Evolutionary conservation across 495 filamentous ascomycete genomes (phyloP).

Genomic region (Xylaria palmicola): DNA sequence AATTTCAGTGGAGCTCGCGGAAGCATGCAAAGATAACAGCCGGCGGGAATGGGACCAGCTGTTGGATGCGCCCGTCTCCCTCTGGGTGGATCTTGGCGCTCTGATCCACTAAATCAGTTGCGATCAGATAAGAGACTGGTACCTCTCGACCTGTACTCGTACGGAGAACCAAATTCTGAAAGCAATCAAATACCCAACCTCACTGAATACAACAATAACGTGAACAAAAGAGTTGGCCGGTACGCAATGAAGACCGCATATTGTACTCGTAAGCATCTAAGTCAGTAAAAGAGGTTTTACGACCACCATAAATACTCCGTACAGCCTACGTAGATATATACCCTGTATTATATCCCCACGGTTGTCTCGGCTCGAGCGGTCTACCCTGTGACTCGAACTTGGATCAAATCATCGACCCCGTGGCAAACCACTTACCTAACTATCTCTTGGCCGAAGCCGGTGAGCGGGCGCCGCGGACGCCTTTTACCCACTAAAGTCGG

Average conservation of each 20-base stretch:
- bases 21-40: background rate
- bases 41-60: background rate
- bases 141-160: too few relatives aligned
- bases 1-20: conserved; percentile 13
- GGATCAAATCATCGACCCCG: too few relatives aligned
- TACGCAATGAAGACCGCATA: too few relatives aligned
- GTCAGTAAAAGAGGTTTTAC: background rate
- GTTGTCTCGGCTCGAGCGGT: background rate
- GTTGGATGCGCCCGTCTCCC: background rate
- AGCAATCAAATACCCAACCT: too few relatives aligned
- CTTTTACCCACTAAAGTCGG: conserved; percentile 2
- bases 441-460: background rate
- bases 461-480: background rate
- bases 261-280: too few relatives aligned
- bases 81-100: too few relatives aligned
- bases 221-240: too few relatives aligned
- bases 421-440: background rate
- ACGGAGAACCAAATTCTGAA: background rate
- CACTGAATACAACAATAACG: too few relatives aligned
- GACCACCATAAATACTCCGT: too few relatives aligned
- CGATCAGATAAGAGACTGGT: too few relatives aligned
- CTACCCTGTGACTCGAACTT: background rate
- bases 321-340: too few relatives aligned
- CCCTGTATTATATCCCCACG: background rate
- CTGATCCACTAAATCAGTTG: too few relatives aligned